Evolutionary conservation across 306 rosid genomes (phyloP), one percentile per base, ranked within the genome.

Genomic region (Acacia acuminata): DNA sequence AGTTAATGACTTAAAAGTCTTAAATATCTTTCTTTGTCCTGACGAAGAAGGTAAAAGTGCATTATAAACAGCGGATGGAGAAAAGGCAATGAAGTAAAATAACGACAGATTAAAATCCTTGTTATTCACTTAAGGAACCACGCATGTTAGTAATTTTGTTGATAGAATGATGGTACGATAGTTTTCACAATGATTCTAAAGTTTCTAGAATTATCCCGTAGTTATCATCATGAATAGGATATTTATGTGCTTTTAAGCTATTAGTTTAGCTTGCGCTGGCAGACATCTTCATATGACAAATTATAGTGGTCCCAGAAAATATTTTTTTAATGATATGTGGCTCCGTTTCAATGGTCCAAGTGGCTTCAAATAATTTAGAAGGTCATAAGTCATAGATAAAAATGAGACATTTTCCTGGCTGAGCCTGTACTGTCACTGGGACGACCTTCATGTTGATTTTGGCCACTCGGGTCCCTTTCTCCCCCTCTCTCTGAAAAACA

Each of bases 381-480:
- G 34, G 38, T 20, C 24, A 22, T 15, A 2, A 58, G 47, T 60
- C 55, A 14, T 5, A 4, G 6, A 38, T 38, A 19, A 47, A 47
- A 48, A 58, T 17, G 81, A 86, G 50, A 70, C 56, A 80, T 72
- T 15, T 77, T 7, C 25, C 58, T 77, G 89, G 84, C 42, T 6
- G 42, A 5, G 8, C 40, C 79, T 47, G 19, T 16, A 50, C 2
- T 47, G 82, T 76, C 82, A 75, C 43, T 73, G 27, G 53, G 84
- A 75, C 44, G 67, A 63, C 45, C n/a, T 50, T 82, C 56, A 68
- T 79, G 76, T 75, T 82, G 66, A 8, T 50, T 61, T 58, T 42
- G n/a, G 45, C 6, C 15, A 5, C 3, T 8, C 19, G 80, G 84
- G 69, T 17, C 77, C 75, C 74, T 7, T n/a, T 5, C 25, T 55